Evolutionary conservation across 2,329 filamentous ascomycete species (phyloP), one percentile per base, ranked within the genome.

Genomic region (Microcera coccophila): DNA sequence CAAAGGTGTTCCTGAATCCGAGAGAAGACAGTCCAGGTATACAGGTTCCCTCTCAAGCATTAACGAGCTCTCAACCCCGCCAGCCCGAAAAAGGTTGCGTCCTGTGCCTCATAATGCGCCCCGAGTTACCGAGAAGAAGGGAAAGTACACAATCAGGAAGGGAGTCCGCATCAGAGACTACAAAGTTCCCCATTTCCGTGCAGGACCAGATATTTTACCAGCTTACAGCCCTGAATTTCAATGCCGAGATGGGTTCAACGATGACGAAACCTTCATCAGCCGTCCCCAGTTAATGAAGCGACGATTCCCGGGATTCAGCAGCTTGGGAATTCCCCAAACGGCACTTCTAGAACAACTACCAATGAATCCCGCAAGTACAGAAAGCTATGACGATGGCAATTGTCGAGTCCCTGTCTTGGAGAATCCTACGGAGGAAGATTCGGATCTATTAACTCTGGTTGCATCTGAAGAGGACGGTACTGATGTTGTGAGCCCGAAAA

Each of bases 171-270:
- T 62, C 21, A 41, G 41, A 28, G 56, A 63, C 16, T 64, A 60
- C 35, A 56, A 39, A 31, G 15, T 62, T 5, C 60, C 56, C 0
- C 22, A 35, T 5, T 44, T 38, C 12, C 19, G 24, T 12, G n/a
- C 36, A 4, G 36, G 17, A 28, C 36, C 33, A 2, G 38, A 33
- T 4, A 28, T 31, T 10, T 31, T 46, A 1, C 19, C 38, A 2
- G 32, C 46, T 3, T 34, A 18, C 19, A 58, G 49, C 17, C 28
- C 34, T 3, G 50, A 56, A 21, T 62, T 56, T 5, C 59, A 58
- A 22, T 63, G 62, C 17, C 50, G 60, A 9, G 63, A 66, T 43
- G 60, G 62, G 0, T 65, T 66, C 26, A 46, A 60, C 15, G 28
- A 18, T 12, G 36, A 38, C 4, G 62, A 64, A 31, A 32, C 39